Evolutionary conservation across 208 protist species (phyloP).

Genomic region (Crithidia expoeki): DNA sequence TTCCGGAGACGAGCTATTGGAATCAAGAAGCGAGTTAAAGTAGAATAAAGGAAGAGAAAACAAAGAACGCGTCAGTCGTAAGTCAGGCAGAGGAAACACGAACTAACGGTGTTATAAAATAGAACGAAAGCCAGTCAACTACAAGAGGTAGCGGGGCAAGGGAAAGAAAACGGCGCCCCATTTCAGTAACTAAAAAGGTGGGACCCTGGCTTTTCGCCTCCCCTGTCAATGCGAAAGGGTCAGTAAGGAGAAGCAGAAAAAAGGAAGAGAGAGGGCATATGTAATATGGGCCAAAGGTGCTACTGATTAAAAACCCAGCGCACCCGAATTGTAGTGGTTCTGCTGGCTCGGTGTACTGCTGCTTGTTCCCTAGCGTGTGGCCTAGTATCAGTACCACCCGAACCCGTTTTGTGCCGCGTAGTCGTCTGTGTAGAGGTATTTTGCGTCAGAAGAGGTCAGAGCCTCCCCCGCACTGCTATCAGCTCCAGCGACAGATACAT

Average conservation of each 20-base stretch:
- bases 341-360: not conserved
- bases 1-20: too few relatives aligned
- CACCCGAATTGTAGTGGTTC: not conserved
- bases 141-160: not conserved
- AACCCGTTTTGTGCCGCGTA: conserved; percentile 5
- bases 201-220: too few relatives aligned
- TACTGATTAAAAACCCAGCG: conserved; percentile 1
- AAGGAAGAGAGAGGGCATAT: not conserved
- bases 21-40: too few relatives aligned
- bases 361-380: not conserved
- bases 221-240: not conserved
- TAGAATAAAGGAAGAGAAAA: too few relatives aligned
- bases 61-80: too few relatives aligned
- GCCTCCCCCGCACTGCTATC: not conserved
- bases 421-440: conserved; percentile 1
- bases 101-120: too few relatives aligned
- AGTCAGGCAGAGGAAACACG: too few relatives aligned
- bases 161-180: not conserved
- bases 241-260: not conserved
- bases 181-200: too few relatives aligned
- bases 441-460: not conserved
- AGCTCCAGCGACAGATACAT: too few relatives aligned
- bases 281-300: conserved; percentile 1
- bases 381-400: conserved; percentile 10
- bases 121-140: too few relatives aligned